Percentiles rank a stretch among this genome's conserved stretches.
phyloP scores from a whole-genome alignment of 2,329 filamentous ascomycete species.

The Chaetomium globosum region DNA sequence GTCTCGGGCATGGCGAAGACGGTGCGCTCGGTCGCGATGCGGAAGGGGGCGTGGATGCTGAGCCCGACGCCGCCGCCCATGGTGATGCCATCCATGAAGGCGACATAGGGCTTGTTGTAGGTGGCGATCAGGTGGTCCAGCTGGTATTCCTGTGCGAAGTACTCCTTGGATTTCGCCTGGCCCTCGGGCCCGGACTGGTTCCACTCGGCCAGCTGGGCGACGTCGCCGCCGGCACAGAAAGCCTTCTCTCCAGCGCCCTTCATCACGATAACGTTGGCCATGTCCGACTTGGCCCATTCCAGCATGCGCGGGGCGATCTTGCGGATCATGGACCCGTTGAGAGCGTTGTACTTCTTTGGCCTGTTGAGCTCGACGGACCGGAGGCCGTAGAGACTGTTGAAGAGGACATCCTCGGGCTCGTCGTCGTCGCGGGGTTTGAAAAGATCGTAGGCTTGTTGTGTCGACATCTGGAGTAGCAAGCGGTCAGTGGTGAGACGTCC shows the following conservation, averaged over 20 bases:
- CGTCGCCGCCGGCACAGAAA: constrained; percentile 93
- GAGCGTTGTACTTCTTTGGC: constrained; percentile 85
- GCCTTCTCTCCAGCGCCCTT: constrained; percentile 83
- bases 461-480: constrained; percentile 44
- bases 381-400: constrained; percentile 84
- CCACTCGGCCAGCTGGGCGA: constrained; percentile 72
- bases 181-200: constrained; percentile 71
- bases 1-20: constrained; percentile 99
- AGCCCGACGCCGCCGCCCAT: constrained; percentile 98
- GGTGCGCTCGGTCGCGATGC: constrained; percentile 94
- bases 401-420: constrained; percentile 87
- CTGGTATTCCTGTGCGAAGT: constrained; percentile 94
- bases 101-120: constrained; percentile 88
- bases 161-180: constrained; percentile 74
- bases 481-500: neutral
- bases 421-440: constrained; percentile 66
- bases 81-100: constrained; percentile 96
- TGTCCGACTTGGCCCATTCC: constrained; percentile 93
- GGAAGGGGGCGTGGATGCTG: constrained; percentile 90
- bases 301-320: constrained; percentile 88
- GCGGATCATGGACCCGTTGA: constrained; percentile 90
- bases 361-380: constrained; percentile 93
- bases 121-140: constrained; percentile 95
- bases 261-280: constrained; percentile 90
- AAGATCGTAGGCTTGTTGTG: constrained; percentile 34